phyloP scores from a whole-genome alignment of 1,139 yeast species.

The Suzukiozyma palmioleophila region DNA sequence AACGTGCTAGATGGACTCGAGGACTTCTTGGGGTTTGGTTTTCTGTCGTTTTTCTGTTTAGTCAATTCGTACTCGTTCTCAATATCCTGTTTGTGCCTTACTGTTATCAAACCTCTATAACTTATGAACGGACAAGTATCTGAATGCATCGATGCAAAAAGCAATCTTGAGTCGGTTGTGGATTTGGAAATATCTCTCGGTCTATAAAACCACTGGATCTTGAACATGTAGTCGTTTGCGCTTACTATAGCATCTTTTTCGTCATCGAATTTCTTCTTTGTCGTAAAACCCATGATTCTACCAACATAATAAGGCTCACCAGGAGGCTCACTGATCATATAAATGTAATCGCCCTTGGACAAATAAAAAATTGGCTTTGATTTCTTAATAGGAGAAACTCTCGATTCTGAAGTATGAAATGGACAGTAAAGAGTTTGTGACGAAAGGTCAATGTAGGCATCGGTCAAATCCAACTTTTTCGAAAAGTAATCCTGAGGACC shows the following conservation, averaged over 20 bases:
- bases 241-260: conserved; percentile 14
- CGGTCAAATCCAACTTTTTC: conserved; percentile 27
- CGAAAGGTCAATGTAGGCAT: conserved; percentile 31
- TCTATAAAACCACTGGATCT: conserved; percentile 89
- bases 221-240: conserved; percentile 53
- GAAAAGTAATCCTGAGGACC: conserved; percentile 32
- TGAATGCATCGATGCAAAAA: conserved; percentile 83
- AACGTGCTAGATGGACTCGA: conserved; percentile 13
- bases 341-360: conserved; percentile 63
- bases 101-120: conserved; percentile 71
- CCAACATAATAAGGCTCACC: conserved; percentile 95
- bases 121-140: conserved; percentile 78
- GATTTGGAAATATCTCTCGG: conserved; percentile 78
- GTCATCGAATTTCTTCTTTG: conserved; percentile 18
- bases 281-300: conserved; percentile 71
- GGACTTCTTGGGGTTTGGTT: conserved; percentile 12
- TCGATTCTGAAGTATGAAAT: conserved; percentile 15
- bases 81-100: conserved; percentile 64
- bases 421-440: conserved; percentile 36
- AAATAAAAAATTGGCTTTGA: conserved; percentile 18
- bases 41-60: conserved; percentile 5
- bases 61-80: conserved; percentile 29
- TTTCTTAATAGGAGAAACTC: conserved; percentile 11
- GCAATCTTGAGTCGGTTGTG: conserved; percentile 65
- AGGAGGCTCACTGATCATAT: conserved; percentile 88